Percentiles rank a stretch among this genome's conserved stretches.
phyloP scores from a whole-genome alignment of 2,329 filamentous ascomycete genomes.

The Aspergillus fischeri region DNA sequence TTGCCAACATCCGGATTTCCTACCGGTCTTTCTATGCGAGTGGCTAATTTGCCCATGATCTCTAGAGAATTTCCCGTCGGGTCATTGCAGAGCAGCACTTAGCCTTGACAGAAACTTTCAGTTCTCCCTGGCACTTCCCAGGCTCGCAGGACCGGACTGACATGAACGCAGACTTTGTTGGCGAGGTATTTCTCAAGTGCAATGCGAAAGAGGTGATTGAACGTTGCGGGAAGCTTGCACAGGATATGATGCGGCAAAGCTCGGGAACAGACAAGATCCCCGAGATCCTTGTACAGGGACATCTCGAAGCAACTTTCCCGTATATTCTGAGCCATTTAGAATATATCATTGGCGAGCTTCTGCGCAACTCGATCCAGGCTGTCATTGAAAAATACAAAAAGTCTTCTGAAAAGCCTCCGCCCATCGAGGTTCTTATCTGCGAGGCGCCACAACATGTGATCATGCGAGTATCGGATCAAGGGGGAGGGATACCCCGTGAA shows the following conservation, averaged over 20 bases:
- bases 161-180: slow-evolving; percentile 76
- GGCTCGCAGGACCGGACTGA: slow-evolving; percentile 64
- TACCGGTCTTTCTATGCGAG: slow-evolving; percentile 4
- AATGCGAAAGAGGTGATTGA: slow-evolving; percentile 85
- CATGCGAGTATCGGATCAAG: slow-evolving; percentile 91
- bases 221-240: slow-evolving; percentile 72
- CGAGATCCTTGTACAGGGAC: slow-evolving; percentile 76
- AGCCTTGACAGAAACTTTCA: slow-evolving; percentile 88
- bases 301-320: slow-evolving; percentile 85
- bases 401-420: slow-evolving; percentile 55
- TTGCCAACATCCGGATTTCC: not conserved
- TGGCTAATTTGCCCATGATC: not conserved
- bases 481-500: slow-evolving; percentile 82
- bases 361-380: slow-evolving; percentile 92
- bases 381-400: slow-evolving; percentile 70
- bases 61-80: slow-evolving; percentile 81
- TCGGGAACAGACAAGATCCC: slow-evolving; percentile 73
- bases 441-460: slow-evolving; percentile 94
- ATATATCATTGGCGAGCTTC: slow-evolving; percentile 92
- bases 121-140: slow-evolving; percentile 84
- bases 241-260: slow-evolving; percentile 67
- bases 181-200: slow-evolving; percentile 91
- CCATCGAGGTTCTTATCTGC: slow-evolving; percentile 91
- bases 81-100: slow-evolving; percentile 98
- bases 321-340: slow-evolving; percentile 95